Evolutionary conservation across 2,329 filamentous ascomycete species (phyloP).

Genomic region (Phyllosticta citriasiana): DNA sequence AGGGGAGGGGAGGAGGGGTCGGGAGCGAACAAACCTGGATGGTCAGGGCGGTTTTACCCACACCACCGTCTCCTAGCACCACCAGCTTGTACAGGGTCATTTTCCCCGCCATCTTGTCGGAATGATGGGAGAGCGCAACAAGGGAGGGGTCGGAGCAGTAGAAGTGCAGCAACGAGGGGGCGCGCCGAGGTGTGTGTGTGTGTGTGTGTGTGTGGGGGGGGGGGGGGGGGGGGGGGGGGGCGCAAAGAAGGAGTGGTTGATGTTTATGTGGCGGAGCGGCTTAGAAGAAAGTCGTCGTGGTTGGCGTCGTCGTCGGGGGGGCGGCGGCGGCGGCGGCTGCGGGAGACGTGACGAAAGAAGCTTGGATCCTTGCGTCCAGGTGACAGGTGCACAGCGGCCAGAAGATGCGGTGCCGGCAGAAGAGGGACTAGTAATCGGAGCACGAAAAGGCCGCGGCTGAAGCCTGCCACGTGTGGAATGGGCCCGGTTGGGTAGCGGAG

Average conservation of each 20-base stretch:
- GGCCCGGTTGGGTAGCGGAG: background rate
- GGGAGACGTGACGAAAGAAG: background rate
- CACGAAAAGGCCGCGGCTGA: background rate
- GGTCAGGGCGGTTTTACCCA: constrained; percentile 87
- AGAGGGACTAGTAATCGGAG: constrained; percentile 4
- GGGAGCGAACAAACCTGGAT: constrained; percentile 60
- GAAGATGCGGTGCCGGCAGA: constrained; percentile 6
- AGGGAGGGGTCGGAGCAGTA: background rate
- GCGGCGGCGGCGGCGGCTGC: background rate
- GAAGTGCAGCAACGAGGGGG: background rate
- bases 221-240: background rate
- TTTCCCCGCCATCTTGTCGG: constrained; percentile 66
- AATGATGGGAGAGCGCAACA: constrained; percentile 3
- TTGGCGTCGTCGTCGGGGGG: background rate
- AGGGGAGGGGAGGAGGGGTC: background rate
- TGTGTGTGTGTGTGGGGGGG: background rate
- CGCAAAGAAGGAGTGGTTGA: constrained; percentile 2
- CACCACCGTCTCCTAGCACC: constrained; percentile 87
- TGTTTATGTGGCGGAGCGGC: constrained; percentile 3
- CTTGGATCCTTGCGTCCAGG: constrained; percentile 1
- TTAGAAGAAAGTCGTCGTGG: background rate
- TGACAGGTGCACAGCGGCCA: background rate
- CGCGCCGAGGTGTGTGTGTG: background rate
- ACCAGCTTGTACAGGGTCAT: constrained; percentile 96
- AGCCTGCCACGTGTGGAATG: constrained; percentile 5